These are phyloP conservation scores for Syncephalastrum monosporum DNA, from an alignment of 371 early-diverging fungal species.

Conservation along the genomic window DNA sequence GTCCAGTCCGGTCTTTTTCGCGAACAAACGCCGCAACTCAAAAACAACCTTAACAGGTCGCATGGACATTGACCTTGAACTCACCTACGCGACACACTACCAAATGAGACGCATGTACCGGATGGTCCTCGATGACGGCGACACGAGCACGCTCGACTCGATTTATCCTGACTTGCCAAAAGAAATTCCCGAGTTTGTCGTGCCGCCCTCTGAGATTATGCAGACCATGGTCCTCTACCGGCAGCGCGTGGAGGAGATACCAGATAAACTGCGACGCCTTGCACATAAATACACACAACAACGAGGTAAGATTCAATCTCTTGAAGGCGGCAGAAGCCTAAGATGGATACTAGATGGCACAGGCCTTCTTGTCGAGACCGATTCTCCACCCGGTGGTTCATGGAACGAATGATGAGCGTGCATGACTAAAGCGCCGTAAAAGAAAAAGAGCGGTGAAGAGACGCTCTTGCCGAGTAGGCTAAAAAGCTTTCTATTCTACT, in stretches of 20 bases:
- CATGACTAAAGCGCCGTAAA: no score
- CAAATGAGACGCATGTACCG: slow-evolving; percentile 57
- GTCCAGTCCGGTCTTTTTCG: background rate
- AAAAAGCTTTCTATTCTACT: no score
- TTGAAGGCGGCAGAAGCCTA: background rate
- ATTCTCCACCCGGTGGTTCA: background rate
- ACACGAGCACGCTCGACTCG: slow-evolving; percentile 24
- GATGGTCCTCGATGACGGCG: slow-evolving; percentile 36
- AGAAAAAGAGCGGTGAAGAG: no score
- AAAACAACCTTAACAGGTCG: slow-evolving; percentile 47
- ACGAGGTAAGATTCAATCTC: no score
- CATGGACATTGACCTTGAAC: slow-evolving; percentile 77
- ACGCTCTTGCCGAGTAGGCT: no score
- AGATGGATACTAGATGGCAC: background rate
- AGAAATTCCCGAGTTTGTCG: slow-evolving; percentile 32
- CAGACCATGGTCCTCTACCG: slow-evolving; percentile 37
- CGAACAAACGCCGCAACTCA: background rate
- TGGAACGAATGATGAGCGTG: no score
- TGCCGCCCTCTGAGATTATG: slow-evolving; percentile 51
- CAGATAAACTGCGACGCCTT: slow-evolving; percentile 16
- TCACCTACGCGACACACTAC: slow-evolving; percentile 62
- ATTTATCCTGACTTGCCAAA: slow-evolving; percentile 22
- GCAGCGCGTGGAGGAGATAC: slow-evolving; percentile 13
- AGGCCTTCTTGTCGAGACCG: no score
- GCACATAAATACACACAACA: slow-evolving; percentile 4